phyloP scores from a whole-genome alignment of 306 rosid species.

The Dryas drummondii region DNA sequence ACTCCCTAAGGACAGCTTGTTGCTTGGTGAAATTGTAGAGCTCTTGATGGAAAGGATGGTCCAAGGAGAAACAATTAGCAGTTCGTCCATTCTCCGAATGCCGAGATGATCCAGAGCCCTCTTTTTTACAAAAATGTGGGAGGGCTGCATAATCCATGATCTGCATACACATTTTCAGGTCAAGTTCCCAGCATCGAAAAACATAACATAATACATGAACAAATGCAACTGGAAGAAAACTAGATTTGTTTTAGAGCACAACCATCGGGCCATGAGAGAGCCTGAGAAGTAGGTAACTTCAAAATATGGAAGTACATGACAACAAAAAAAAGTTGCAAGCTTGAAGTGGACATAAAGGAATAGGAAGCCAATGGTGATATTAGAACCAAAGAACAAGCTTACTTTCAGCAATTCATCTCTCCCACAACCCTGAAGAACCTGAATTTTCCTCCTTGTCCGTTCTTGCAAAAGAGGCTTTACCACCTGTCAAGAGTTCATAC shows the following conservation, averaged over 20 bases:
- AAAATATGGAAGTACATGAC: not conserved
- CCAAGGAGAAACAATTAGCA: conserved; percentile 69
- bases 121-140: conserved; percentile 85
- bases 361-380: not conserved
- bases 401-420: conserved; percentile 87
- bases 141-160: conserved; percentile 82
- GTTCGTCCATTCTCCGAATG: conserved; percentile 33
- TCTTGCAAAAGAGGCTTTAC: conserved; percentile 96
- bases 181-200: conserved; percentile 1
- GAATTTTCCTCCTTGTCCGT: conserved; percentile 86
- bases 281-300: not conserved
- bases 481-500: conserved; percentile 47
- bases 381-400: conserved; percentile 21
- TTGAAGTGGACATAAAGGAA: not conserved
- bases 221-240: conserved; percentile 6
- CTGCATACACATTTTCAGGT: conserved; percentile 39
- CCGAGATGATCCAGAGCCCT: conserved; percentile 67
- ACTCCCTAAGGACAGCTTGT: conserved; percentile 47
- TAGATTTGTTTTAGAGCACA: not conserved
- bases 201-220: not conserved
- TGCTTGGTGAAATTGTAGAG: conserved; percentile 57
- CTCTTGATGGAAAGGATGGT: conserved; percentile 75
- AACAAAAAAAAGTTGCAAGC: not conserved
- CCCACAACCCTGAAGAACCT: conserved; percentile 87
- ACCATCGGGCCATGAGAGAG: not conserved